Conservation (phyloP, 176 grass and related monocot species). For the Carex kokanica region DNA sequence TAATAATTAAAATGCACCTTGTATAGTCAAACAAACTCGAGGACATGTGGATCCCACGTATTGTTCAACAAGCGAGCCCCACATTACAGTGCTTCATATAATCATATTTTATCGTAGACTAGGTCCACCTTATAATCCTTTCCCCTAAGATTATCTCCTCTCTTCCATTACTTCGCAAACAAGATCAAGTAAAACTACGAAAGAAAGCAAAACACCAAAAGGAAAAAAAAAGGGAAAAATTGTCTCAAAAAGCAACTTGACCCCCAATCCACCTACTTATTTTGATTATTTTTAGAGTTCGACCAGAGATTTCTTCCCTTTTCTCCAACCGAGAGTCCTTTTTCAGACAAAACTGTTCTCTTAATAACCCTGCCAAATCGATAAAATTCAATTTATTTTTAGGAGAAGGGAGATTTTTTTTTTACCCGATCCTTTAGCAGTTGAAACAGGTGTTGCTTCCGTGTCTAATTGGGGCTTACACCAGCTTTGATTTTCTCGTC, state of each 20-base stretch:
- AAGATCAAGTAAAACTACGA: constrained; percentile 23
- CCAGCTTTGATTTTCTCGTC: constrained; percentile 11
- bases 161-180: constrained; percentile 14
- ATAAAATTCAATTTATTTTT: constrained; percentile 3
- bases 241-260: not conserved
- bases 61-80: not conserved
- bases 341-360: not conserved
- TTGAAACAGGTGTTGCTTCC: not conserved
- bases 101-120: not conserved
- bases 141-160: constrained; percentile 10
- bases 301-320: not conserved
- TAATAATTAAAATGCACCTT: not conserved
- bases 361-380: not conserved
- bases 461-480: not conserved
- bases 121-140: not conserved
- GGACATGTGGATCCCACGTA: not conserved
- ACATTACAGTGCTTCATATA: not conserved
- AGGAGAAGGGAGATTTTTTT: not conserved
- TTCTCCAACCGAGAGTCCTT: not conserved
- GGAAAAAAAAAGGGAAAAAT: not conserved
- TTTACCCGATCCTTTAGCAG: not conserved
- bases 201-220: not conserved
- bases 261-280: constrained; percentile 18
- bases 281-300: not conserved
- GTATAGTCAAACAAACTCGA: not conserved